Evolutionary conservation across 139 green algal species (phyloP), one percentile per base, ranked within the genome.

Genomic region (Dunaliella primolecta): DNA sequence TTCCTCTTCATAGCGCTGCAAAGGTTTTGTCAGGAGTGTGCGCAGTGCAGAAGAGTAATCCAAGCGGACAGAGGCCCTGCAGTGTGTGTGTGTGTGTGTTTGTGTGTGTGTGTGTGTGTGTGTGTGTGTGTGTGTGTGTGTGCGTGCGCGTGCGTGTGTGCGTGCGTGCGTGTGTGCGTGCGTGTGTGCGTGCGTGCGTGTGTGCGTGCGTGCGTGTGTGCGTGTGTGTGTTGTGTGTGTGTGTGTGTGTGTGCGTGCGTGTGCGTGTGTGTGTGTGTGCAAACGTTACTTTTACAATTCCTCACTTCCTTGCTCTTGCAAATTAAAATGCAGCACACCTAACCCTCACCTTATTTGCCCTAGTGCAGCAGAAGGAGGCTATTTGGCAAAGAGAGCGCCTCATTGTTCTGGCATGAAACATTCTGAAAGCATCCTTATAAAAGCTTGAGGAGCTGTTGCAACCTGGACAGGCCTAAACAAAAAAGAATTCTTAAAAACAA

Each of bases 21-120:
- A 86, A 2, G 96, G 94, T 75, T 37, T 21, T 2, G 84, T 85
- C 15, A 98, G 87, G 56, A 91, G 85, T 29, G 86, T 75, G 31
- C 90, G 84, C 64, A 99, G 88, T 34, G 92, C 83, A 23, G 92
- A 91, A 46, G 96, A 80, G 92, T 98, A 98, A 64, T 94, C 88
- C 64, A 96, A 85, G 11, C 95, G 90, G 83, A 98, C 86, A n/a
- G 36, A 80, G 36, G 27, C 30, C 34, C 78, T 76, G 75, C n/a
- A 77, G 46, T 31, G 20, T 36, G 31, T 70, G 77, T 27, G 24
- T 1, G 7, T 3, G 2, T 15, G 15, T 15, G 46, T 7, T 64
- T 15, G 46, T 64, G 46, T n/a, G 21, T 7, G 2, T 7, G 21
- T 2, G 27, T 77, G 71, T 21, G 71, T 31, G 25, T 21, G 72